Base-by-base conservation (phyloP, 768 basidiomycete species). In the Lactarius hengduanensis region DNA sequence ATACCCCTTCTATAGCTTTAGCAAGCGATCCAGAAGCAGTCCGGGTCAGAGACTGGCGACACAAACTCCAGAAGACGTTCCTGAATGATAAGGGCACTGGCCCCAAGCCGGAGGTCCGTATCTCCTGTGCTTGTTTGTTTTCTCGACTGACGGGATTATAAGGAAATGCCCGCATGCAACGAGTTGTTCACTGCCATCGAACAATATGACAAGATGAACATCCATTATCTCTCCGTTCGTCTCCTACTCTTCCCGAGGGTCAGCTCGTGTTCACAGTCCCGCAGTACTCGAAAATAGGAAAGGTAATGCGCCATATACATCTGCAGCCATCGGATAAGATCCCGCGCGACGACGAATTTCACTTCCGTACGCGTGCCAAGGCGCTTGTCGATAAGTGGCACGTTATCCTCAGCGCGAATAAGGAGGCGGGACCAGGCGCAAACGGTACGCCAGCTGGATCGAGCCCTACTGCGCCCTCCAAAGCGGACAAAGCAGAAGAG, bases 21-120 rank as follows among this genome's bases (percentile, higher is more conserved):
- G 76, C 79, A 50, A 78, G 75, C 58, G 87, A 90, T 75, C 82
- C 82, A 1, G 88, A 90, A 67, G 89, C 86, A 28, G 72, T 79
- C 62, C 88, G 89, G 75, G 93, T 96, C 71, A 88, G 91, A 73
- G 90, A 92, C 65, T 96, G 95, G 94, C 82, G 96, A 70, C 94
- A 96, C 76, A 90, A 86, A 76, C 83, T 97, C 2, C 95, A 98
- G 78, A 91, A 94, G 76, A 90, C 86, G 0, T 90, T 94, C 79
- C 74, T 96, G 61, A 86, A 87, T 70, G 83, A 78, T 70, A 88
- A 88, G 41, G 66, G 66, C 76, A 77, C 78, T 7, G 69, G 80
- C 9, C 89, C 91, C 5, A 87, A 85, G 71, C 83, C 84, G 11
- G 86, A 87, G 70, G 90, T 92, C 70, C 61, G 82, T 77, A 34